These are phyloP conservation scores for Thalassiosira livingstoniorum DNA, from an alignment of 352 stramenopile genomes.

Conservation along the genomic window DNA sequence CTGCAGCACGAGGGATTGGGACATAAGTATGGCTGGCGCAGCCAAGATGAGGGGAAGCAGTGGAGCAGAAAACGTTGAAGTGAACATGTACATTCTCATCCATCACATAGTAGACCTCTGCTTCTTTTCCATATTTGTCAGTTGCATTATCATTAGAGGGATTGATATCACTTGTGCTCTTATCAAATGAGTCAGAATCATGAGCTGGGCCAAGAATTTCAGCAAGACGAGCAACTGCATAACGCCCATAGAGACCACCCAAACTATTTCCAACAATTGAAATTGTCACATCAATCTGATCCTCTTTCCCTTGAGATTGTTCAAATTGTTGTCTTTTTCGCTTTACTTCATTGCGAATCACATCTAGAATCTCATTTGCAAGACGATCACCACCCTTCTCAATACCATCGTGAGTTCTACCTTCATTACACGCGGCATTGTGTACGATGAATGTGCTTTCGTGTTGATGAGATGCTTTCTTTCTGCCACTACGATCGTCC, in stretches of 20 bases:
- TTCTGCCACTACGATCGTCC: background rate
- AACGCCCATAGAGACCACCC: conserved; percentile 80
- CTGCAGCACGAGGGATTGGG: conserved; percentile 59
- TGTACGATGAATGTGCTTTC: conserved; percentile 44
- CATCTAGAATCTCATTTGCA: conserved; percentile 72
- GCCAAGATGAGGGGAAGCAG: conserved; percentile 80
- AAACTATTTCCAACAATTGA: conserved; percentile 81
- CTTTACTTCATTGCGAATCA: conserved; percentile 71
- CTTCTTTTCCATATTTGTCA: too few relatives aligned
- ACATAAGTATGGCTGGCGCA: conserved; percentile 78
- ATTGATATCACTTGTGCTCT: background rate
- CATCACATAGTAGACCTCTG: conserved; percentile 33
- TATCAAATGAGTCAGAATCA: background rate
- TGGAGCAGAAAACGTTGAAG: conserved; percentile 80
- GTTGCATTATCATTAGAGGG: conserved; percentile 7
- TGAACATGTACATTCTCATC: conserved; percentile 49
- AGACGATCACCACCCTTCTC: conserved; percentile 76
- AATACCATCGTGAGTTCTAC: conserved; percentile 79
- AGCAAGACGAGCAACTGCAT: conserved; percentile 70
- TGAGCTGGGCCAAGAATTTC: conserved; percentile 25
- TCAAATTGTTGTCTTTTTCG: conserved; percentile 36
- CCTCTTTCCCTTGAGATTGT: conserved; percentile 4
- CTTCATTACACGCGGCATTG: conserved; percentile 70
- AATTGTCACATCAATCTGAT: conserved; percentile 66
- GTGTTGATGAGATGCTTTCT: background rate